Base-by-base conservation (phyloP, 495 filamentous ascomycete genomes). In the Tuber aestivum region DNA sequence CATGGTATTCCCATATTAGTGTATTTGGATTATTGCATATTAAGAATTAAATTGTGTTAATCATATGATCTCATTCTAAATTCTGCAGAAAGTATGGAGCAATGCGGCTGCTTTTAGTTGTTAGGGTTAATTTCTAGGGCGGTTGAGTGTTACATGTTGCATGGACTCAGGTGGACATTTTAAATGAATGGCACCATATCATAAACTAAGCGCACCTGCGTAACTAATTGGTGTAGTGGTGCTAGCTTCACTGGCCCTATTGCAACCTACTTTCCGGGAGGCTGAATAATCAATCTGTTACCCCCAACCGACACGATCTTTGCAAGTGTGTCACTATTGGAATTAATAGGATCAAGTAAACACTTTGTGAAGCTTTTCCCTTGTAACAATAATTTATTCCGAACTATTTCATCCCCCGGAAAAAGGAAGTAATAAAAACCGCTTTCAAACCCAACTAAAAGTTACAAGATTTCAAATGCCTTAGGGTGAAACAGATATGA, bases 401-500 rank as follows among this genome's bases (percentile, higher is more conserved):
- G 21, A 50, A 50, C 6, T n/a, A 50, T n/a, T 50, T 27, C 50
- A 32, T 32, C 9, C 3, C n/a, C n/a, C 10, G 32, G n/a, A 10
- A 8, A 32, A 32, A 32, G n/a, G n/a, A 12, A 61, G 32, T 61
- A 61, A 32, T 32, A 61, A 61, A 61, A 61, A 14, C 50, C 9
- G 3, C 10, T 2, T 61, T 61, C 50, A 27, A 12, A 32, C 7
- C 10, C n/a, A 61, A 32, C n/a, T 14, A 61, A 32, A 3, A 16
- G 10, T 4, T 32, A 40, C 6, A 14, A 61, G 16, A 32, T 27
- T 18, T 35, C 27, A 65, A 65, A 35, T 0, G 27, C 12, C 27
- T 20, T 27, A 44, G 3, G 75, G 37, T 0, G 42, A 20, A 78
- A 61, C 70, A 27, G 76, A 78, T 16, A 78, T 74, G 5, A 14